phyloP scores from a whole-genome alignment of 129 eudicot species.

The Solidago caesia region DNA sequence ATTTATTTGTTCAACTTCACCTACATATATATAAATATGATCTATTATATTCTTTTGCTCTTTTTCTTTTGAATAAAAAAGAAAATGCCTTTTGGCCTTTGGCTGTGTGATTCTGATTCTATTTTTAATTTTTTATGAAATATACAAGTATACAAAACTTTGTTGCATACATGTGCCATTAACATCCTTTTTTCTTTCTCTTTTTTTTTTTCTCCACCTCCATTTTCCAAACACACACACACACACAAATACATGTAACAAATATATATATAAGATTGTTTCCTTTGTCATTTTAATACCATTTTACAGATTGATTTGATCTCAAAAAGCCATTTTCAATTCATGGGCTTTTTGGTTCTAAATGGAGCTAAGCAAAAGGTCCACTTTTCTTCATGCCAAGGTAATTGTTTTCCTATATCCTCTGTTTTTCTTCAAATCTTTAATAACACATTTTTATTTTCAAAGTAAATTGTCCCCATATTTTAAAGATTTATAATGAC shows the following conservation, averaged over 20 bases:
- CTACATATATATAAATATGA: background rate
- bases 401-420: slow-evolving; percentile 34
- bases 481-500: slow-evolving; percentile 13
- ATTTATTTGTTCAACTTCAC: background rate
- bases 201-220: slow-evolving; percentile 33
- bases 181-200: slow-evolving; percentile 35
- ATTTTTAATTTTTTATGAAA: slow-evolving; percentile 17
- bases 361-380: slow-evolving; percentile 42
- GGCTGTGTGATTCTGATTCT: slow-evolving; percentile 36
- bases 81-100: slow-evolving; percentile 13
- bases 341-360: slow-evolving; percentile 34
- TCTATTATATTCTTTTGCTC: background rate
- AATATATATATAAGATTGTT: slow-evolving; percentile 11
- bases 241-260: slow-evolving; percentile 22
- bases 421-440: slow-evolving; percentile 1
- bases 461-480: background rate
- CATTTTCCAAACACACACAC: slow-evolving; percentile 20
- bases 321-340: slow-evolving; percentile 31
- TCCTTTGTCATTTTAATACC: slow-evolving; percentile 25
- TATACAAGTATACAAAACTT: slow-evolving; percentile 28
- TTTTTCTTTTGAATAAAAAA: slow-evolving; percentile 17
- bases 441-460: slow-evolving; percentile 23
- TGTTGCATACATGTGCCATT: slow-evolving; percentile 62
- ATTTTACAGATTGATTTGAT: slow-evolving; percentile 43
- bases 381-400: slow-evolving; percentile 56